Percentiles rank a stretch among this genome's conserved stretches.
phyloP scores from a whole-genome alignment of 305 asterid genomes.

The Caryopteris hybrid region DNA sequence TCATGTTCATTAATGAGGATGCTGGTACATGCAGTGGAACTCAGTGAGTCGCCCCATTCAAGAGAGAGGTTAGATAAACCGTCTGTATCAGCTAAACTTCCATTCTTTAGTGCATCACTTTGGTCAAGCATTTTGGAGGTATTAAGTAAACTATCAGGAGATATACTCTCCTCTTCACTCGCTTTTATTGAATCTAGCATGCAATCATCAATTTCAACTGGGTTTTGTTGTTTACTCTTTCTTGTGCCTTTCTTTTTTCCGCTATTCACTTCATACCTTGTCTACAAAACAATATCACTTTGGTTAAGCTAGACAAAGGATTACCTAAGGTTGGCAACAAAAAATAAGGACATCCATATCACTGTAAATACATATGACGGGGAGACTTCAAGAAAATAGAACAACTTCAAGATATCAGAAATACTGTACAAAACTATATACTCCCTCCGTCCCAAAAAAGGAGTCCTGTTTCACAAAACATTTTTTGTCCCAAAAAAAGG shows the following conservation, averaged over 20 bases:
- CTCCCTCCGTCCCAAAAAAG: no score
- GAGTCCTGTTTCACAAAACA: no score
- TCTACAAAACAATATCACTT: constrained; percentile 33
- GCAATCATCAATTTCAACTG: constrained; percentile 20
- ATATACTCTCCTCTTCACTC: constrained; percentile 29
- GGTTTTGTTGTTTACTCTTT: constrained; percentile 27
- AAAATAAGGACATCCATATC: neutral
- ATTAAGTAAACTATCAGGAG: constrained; percentile 26
- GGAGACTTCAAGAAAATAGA: neutral
- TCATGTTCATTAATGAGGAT: constrained; percentile 21
- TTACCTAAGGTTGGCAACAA: neutral
- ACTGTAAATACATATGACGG: neutral
- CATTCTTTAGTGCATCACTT: constrained; percentile 29
- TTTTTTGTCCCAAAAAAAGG: no score
- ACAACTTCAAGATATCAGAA: neutral
- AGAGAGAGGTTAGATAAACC: constrained; percentile 25
- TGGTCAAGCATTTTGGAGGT: constrained; percentile 27
- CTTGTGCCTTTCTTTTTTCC: constrained; percentile 46
- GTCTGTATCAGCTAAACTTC: constrained; percentile 18
- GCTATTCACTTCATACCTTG: constrained; percentile 29
- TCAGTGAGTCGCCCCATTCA: constrained; percentile 29
- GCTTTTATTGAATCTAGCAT: constrained; percentile 23
- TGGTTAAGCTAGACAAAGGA: neutral
- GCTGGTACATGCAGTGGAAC: constrained; percentile 25
- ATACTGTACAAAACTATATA: neutral